Base-by-base conservation (phyloP, 2,329 filamentous ascomycete genomes). In the Microcyclosporella mali region DNA sequence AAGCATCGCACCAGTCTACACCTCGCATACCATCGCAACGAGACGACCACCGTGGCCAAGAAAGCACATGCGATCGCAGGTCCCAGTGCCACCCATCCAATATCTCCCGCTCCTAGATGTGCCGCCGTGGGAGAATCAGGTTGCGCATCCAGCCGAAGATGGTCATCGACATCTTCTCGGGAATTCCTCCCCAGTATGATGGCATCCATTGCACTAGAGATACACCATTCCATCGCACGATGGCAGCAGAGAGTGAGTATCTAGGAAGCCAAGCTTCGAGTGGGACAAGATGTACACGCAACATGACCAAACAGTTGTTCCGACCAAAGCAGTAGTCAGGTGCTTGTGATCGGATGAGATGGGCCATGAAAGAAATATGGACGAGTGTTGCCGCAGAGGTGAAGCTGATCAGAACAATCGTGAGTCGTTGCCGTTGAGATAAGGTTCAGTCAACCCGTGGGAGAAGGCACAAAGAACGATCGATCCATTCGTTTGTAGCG, bases 11-110 rank as follows among this genome's bases (percentile, higher is more conserved):
- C 55, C 7, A 67, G 46, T 21, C 51, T 52, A 16, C 50, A 49
- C 19, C 65, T 53, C 10, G 64, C 62, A 40, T 63, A 64, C 41
- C 63, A 63, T 49, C 65, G 52, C 30, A 60, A 32, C 2, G 37
- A 47, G 11, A 68, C 65, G 12, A 64, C 51, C 2, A 52, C 16
- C 2, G 57, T 60, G 3, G 63, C 57, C 6, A 66, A 34, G 3
- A 47, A 33, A 10, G 59, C 55, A 32, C 57, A 55, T 4, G 56
- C 58, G 12, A 66, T 55, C 8, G 59, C 56, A 6, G 60, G 62
- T 3, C 54, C 54, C 4, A 65, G 52, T 2, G 60, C 58, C 18
- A 55, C 45, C 52, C 56, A 56, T 2, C 59, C 59, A 25, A 62
- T 51, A 38, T 62, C 53, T 7, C 52, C 35, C 4, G 50, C 46